phyloP scores from a whole-genome alignment of 257 asterid species.

The Solanum pimpinellifolium region DNA sequence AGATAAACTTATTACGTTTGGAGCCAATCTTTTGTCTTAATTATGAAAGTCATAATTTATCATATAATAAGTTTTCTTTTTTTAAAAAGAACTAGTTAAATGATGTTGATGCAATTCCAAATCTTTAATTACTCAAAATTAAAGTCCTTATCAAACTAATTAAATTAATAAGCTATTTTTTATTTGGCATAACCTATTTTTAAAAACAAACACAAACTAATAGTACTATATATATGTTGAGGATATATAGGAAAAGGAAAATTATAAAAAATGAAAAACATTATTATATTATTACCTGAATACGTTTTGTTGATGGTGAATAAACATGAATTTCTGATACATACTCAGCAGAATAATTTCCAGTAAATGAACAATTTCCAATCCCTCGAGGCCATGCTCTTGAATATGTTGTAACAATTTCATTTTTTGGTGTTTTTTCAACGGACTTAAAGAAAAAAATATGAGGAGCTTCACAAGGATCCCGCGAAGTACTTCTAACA shows the following conservation, averaged over 20 bases:
- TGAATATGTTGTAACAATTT: slow-evolving; percentile 6
- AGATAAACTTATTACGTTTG: background rate
- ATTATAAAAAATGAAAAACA: background rate
- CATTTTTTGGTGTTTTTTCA: background rate
- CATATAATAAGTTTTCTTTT: background rate
- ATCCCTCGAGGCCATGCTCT: slow-evolving; percentile 24
- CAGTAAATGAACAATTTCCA: slow-evolving; percentile 18
- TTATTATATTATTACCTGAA: slow-evolving; percentile 11
- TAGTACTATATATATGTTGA: background rate
- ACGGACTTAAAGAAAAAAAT: slow-evolving; percentile 24
- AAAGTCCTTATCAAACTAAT: background rate
- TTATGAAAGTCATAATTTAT: background rate
- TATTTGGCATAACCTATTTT: background rate
- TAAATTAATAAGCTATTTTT: background rate
- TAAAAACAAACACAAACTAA: background rate
- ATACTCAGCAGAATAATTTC: slow-evolving; percentile 35
- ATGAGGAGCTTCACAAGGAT: slow-evolving; percentile 55
- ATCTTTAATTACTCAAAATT: background rate
- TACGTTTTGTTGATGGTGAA: slow-evolving; percentile 21
- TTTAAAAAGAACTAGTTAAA: background rate
- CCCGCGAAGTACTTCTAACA: slow-evolving; percentile 22
- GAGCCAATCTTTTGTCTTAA: background rate
- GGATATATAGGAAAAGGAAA: background rate
- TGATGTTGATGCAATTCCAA: background rate
- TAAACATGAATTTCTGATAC: slow-evolving; percentile 22